Conservation (phyloP, 257 asterid genomes). For the Solanum paucissectum region DNA sequence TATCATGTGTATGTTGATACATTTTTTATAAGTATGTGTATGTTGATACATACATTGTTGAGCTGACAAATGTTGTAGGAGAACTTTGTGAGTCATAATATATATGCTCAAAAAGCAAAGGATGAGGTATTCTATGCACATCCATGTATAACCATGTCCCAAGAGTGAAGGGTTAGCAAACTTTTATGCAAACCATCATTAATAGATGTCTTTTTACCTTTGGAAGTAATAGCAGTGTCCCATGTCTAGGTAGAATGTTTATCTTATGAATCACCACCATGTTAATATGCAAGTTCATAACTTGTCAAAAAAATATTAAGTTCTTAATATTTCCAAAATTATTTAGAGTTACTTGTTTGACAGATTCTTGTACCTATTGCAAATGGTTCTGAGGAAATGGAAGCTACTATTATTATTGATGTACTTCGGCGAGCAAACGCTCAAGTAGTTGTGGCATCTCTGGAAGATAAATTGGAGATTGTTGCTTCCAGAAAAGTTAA, state of each 20-base stretch:
- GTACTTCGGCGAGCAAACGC: conserved; percentile 89
- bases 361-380: conserved; percentile 98
- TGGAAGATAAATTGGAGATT: conserved; percentile 62
- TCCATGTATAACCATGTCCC: not conserved
- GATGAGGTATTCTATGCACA: not conserved
- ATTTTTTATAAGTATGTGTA: not conserved
- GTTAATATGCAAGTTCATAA: not conserved
- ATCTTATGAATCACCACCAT: not conserved
- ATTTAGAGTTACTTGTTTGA: not conserved
- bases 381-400: conserved; percentile 94
- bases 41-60: not conserved
- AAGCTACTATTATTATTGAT: conserved; percentile 77
- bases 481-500: conserved; percentile 88
- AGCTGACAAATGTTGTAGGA: not conserved
- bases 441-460: conserved; percentile 77
- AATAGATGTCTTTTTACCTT: not conserved
- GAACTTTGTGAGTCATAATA: not conserved
- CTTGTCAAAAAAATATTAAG: not conserved
- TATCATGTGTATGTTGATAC: not conserved
- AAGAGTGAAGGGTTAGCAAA: not conserved
- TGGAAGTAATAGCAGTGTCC: not conserved
- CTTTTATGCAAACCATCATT: not conserved
- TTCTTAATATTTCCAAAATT: not conserved
- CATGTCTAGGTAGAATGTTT: not conserved
- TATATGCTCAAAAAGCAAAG: not conserved